A percentile compares a stretch with the other conserved stretches of the same genome.
phyloP scores from a whole-genome alignment of 768 basidiomycete species.

The Leccinum arenicola region DNA sequence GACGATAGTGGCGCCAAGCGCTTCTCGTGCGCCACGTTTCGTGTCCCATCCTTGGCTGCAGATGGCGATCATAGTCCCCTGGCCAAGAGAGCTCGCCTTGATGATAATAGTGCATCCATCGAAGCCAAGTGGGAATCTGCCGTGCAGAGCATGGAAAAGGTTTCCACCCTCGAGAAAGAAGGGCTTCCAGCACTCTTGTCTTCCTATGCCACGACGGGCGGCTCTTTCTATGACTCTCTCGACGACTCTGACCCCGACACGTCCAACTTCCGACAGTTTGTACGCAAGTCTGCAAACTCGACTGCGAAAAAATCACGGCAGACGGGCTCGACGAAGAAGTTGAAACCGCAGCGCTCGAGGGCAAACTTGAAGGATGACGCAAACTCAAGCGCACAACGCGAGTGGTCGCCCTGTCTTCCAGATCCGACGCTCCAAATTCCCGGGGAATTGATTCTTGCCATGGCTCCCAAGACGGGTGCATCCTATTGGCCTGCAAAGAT shows the following conservation, averaged over 20 bases:
- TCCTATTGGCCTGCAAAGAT: conserved; percentile 70
- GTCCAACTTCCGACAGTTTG: conserved; percentile 9
- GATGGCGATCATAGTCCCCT: conserved; percentile 33
- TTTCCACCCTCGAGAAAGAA: conserved; percentile 43
- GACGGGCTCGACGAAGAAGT: conserved; percentile 12
- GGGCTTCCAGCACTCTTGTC: conserved; percentile 45
- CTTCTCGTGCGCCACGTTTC: conserved; percentile 42
- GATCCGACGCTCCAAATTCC: conserved; percentile 57
- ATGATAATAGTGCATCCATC: conserved; percentile 25
- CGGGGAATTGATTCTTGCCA: conserved; percentile 64
- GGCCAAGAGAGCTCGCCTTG: conserved; percentile 43
- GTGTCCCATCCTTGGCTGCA: conserved; percentile 6
- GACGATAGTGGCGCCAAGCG: conserved; percentile 36
- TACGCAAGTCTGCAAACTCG: not conserved
- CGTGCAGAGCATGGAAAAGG: conserved; percentile 42
- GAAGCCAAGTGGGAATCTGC: conserved; percentile 48
- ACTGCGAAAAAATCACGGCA: conserved; percentile 8
- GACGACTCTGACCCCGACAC: conserved; percentile 25
- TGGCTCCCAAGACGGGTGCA: conserved; percentile 27
- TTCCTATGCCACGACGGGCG: conserved; percentile 23
- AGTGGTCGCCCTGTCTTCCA: conserved; percentile 41
- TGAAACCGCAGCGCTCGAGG: conserved; percentile 16
- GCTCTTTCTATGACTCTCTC: conserved; percentile 24
- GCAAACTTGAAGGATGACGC: conserved; percentile 15
- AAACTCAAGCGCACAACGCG: conserved; percentile 3